Percentiles rank a stretch among this genome's conserved stretches.
phyloP scores from a whole-genome alignment of 2,329 filamentous ascomycete species.

The Alternaria conjuncta region DNA sequence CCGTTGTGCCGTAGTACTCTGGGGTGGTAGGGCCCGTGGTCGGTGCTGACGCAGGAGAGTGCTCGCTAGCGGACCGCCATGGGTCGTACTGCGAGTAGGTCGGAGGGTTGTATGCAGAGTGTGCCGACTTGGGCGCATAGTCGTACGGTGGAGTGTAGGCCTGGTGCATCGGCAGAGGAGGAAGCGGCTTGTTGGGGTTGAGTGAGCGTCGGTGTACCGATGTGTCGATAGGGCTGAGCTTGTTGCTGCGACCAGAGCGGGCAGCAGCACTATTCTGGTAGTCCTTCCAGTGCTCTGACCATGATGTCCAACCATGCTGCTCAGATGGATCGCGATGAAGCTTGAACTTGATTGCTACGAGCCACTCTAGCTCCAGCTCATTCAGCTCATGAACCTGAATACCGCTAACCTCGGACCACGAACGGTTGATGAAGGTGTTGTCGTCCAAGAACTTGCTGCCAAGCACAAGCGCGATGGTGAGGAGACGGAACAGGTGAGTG shows the following conservation, averaged over 20 bases:
- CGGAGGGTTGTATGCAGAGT: constrained; percentile 45
- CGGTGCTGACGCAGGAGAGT: constrained; percentile 61
- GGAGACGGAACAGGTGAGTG: constrained; percentile 83
- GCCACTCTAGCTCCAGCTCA: constrained; percentile 85
- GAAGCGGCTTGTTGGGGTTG: constrained; percentile 54
- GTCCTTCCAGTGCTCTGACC: constrained; percentile 70
- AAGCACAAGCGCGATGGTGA: constrained; percentile 82
- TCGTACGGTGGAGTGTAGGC: constrained; percentile 50
- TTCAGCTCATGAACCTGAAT: constrained; percentile 87
- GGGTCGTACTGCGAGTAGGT: constrained; percentile 50
- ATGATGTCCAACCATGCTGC: constrained; percentile 72
- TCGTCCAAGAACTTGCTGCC: constrained; percentile 97
- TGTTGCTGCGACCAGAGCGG: constrained; percentile 46
- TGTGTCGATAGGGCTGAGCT: constrained; percentile 69
- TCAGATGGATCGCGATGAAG: constrained; percentile 85
- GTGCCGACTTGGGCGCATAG: constrained; percentile 44
- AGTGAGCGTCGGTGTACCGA: constrained; percentile 62
- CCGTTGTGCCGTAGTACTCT: constrained; percentile 57
- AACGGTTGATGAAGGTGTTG: constrained; percentile 97
- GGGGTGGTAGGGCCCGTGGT: constrained; percentile 62
- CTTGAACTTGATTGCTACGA: constrained; percentile 80
- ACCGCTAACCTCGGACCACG: constrained; percentile 93
- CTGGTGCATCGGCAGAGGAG: constrained; percentile 47
- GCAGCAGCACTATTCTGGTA: constrained; percentile 62
- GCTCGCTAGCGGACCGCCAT: constrained; percentile 51